Evolutionary conservation across 441 rosid genomes (phyloP).

Genomic region (Euphorbia corollata): DNA sequence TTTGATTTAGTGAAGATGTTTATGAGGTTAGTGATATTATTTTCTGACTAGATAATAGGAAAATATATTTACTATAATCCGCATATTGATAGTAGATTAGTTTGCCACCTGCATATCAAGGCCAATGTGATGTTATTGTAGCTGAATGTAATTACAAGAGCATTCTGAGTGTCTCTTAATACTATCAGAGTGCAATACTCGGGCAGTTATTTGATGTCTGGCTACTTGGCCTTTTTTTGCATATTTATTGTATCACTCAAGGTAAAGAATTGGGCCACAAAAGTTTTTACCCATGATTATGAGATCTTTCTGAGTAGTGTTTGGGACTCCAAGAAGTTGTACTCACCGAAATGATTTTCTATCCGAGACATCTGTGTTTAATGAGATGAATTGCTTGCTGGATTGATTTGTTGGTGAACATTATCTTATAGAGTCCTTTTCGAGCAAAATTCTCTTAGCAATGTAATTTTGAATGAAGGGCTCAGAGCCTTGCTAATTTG

Average conservation of each 20-base stretch:
- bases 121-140: neutral
- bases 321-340: neutral
- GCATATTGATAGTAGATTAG: too few species aligned
- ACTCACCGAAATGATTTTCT: neutral
- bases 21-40: too few species aligned
- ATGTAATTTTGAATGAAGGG: neutral
- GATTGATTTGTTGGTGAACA: neutral
- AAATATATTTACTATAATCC: neutral
- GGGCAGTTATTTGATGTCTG: too few species aligned
- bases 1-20: neutral
- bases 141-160: neutral
- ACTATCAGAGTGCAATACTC: neutral
- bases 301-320: neutral
- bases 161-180: neutral
- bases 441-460: neutral
- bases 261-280: neutral
- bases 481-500: conserved; percentile 12
- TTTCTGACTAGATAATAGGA: too few species aligned
- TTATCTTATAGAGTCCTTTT: too few species aligned
- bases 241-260: neutral
- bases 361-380: neutral
- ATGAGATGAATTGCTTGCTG: neutral
- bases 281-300: neutral
- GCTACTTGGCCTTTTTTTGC: neutral
- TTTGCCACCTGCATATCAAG: neutral